Conservation (phyloP, 2,329 filamentous ascomycete genomes). For the Stachybotrys echinatus region DNA sequence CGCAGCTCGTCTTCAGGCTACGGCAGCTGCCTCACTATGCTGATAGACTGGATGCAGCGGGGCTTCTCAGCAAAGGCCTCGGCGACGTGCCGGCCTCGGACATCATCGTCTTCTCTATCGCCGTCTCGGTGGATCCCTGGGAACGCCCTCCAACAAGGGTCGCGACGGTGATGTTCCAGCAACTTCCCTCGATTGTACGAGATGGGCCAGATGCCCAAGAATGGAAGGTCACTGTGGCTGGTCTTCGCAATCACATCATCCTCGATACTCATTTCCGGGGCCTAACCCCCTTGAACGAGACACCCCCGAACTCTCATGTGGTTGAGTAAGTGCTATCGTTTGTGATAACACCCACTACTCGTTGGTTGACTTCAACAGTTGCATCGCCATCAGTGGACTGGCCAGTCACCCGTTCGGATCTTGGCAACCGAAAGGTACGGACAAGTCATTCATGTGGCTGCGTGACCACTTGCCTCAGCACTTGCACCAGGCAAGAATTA, state of each 20-base stretch:
- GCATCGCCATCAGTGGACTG: neutral
- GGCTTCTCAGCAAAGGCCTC: too few relatives aligned
- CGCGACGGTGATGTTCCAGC: neutral
- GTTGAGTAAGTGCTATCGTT: too few relatives aligned
- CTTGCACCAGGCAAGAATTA: neutral
- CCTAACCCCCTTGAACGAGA: neutral
- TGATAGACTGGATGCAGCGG: too few relatives aligned
- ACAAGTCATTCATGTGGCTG: constrained; percentile 1
- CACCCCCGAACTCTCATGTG: neutral
- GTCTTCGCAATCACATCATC: too few relatives aligned
- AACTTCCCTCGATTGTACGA: neutral
- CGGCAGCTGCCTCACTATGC: too few relatives aligned
- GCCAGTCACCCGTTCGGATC: constrained; percentile 1
- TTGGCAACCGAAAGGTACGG: neutral
- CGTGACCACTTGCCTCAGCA: neutral
- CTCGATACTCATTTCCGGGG: neutral
- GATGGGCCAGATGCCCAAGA: neutral
- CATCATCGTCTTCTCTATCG: neutral
- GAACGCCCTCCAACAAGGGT: neutral
- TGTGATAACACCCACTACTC: too few relatives aligned
- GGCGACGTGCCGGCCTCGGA: neutral
- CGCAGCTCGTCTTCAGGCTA: too few relatives aligned
- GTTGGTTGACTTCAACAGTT: too few relatives aligned
- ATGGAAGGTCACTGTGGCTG: neutral
- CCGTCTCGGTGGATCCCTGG: neutral